Conservation (phyloP, 2,329 filamentous ascomycete species). For the Clathrospora elynae region DNA sequence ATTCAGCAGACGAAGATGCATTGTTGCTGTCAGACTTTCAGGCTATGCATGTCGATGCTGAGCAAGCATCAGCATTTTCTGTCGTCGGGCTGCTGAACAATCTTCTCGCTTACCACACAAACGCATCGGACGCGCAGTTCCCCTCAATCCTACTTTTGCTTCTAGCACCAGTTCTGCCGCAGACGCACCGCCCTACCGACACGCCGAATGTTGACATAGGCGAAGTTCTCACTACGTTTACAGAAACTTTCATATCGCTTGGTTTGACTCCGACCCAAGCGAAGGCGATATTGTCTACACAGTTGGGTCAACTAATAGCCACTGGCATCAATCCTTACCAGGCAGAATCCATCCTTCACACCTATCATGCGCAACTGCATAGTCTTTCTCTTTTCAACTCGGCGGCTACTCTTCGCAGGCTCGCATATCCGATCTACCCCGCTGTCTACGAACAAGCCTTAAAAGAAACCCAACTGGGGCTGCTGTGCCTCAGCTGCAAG, state of each 20-base stretch:
- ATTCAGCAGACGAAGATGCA: constrained; percentile 33
- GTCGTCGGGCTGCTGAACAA: constrained; percentile 51
- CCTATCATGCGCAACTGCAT: constrained; percentile 63
- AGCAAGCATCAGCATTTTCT: constrained; percentile 46
- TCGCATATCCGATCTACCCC: constrained; percentile 61
- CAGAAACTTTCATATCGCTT: constrained; percentile 47
- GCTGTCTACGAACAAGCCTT: constrained; percentile 63
- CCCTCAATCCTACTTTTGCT: constrained; percentile 55
- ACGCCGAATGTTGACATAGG: constrained; percentile 34
- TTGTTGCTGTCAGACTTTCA: constrained; percentile 47
- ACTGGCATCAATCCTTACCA: constrained; percentile 57
- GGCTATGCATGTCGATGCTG: constrained; percentile 42
- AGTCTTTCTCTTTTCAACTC: constrained; percentile 54
- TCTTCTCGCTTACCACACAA: constrained; percentile 51
- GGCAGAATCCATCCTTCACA: constrained; percentile 60
- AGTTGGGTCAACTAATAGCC: constrained; percentile 49
- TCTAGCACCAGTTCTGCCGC: constrained; percentile 53
- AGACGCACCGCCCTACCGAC: constrained; percentile 44
- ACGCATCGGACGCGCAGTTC: constrained; percentile 53
- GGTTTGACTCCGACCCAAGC: constrained; percentile 48
- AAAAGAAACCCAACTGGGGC: constrained; percentile 59
- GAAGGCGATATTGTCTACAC: constrained; percentile 48
- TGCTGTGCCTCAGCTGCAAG: constrained; percentile 62
- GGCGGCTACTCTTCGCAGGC: constrained; percentile 62
- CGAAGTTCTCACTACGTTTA: constrained; percentile 47